phyloP scores from a whole-genome alignment of 306 rosid genomes.

The Sindora glabra region DNA sequence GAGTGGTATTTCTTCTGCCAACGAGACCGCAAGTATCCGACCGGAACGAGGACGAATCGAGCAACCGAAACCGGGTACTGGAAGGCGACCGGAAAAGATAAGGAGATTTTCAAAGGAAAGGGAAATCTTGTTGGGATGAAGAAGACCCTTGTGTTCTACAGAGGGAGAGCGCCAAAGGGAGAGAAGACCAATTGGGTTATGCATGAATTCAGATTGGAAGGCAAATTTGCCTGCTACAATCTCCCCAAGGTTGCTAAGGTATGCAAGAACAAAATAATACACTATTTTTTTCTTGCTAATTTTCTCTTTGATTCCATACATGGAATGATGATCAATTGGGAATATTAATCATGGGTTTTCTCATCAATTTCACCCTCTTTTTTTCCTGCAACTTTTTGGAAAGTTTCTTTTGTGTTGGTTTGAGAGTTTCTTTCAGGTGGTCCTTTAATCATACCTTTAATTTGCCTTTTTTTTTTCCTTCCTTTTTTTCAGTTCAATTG shows the following conservation, averaged over 20 bases:
- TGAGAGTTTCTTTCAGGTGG: conserved; percentile 40
- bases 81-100: conserved; percentile 96
- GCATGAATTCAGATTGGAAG: conserved; percentile 89
- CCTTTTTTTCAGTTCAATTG: not conserved
- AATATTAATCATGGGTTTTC: conserved; percentile 15
- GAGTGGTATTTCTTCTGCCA: conserved; percentile 91
- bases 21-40: conserved; percentile 89
- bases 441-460: not conserved
- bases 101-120: conserved; percentile 60
- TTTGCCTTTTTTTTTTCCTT: not conserved
- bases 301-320: not conserved
- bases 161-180: conserved; percentile 93
- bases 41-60: conserved; percentile 87
- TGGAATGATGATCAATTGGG: no score
- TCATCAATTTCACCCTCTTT: not conserved
- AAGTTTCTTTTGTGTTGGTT: conserved; percentile 31
- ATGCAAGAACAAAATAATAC: not conserved
- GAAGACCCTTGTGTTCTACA: conserved; percentile 89
- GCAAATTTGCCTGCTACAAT: conserved; percentile 32
- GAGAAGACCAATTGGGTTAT: conserved; percentile 92
- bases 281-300: not conserved
- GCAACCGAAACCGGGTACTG: conserved; percentile 91
- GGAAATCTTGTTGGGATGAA: conserved; percentile 80
- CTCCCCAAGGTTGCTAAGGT: conserved; percentile 67
- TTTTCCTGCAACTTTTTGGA: conserved; percentile 6